A percentile compares a stretch with the other conserved stretches of the same genome.
Conservation (phyloP, 169 alveolate species). For the Plasmodium inui region DNA sequence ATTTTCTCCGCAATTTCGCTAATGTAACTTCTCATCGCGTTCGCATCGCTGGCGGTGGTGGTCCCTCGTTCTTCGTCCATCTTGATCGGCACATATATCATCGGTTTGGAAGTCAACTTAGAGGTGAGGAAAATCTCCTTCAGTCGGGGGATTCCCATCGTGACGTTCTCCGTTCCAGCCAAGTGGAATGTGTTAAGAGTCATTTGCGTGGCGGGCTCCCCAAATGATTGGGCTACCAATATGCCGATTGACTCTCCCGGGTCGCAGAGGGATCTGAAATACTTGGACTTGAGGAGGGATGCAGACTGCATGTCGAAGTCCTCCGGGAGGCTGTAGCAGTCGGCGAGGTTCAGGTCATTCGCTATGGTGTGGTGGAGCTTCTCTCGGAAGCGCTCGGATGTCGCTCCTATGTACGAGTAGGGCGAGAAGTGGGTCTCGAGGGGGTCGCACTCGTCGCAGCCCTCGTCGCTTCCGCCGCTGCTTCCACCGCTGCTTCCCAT, state of each 20-base stretch:
- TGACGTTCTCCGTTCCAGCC: slow-evolving; percentile 99
- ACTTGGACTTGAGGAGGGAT: slow-evolving; percentile 46
- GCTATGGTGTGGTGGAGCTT: background rate
- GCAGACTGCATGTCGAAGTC: slow-evolving; percentile 9
- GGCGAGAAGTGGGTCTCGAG: slow-evolving; percentile 19
- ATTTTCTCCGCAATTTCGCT: slow-evolving; percentile 88
- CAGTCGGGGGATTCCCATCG: slow-evolving; percentile 99
- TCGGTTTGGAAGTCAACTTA: slow-evolving; percentile 85
- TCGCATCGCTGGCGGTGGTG: background rate
- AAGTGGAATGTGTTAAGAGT: slow-evolving; percentile 99
- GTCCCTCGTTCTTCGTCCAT: background rate
- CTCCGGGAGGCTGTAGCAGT: slow-evolving; percentile 3
- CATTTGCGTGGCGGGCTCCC: slow-evolving; percentile 99
- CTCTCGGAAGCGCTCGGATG: slow-evolving; percentile 4
- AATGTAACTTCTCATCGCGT: slow-evolving; percentile 70
- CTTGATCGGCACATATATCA: slow-evolving; percentile 80
- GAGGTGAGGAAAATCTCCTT: slow-evolving; percentile 95
- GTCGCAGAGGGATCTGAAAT: slow-evolving; percentile 77
- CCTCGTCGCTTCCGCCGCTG: too few relatives aligned
- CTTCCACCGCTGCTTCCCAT: background rate
- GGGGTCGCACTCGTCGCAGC: background rate
- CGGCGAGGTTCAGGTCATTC: background rate
- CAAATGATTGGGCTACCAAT: slow-evolving; percentile 98
- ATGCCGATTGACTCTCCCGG: slow-evolving; percentile 99
- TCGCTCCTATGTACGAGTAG: slow-evolving; percentile 49